Evolutionary conservation across 1,284 basidiomycete species (phyloP).

Genomic region (Cutaneotrichosporon sp.): DNA sequence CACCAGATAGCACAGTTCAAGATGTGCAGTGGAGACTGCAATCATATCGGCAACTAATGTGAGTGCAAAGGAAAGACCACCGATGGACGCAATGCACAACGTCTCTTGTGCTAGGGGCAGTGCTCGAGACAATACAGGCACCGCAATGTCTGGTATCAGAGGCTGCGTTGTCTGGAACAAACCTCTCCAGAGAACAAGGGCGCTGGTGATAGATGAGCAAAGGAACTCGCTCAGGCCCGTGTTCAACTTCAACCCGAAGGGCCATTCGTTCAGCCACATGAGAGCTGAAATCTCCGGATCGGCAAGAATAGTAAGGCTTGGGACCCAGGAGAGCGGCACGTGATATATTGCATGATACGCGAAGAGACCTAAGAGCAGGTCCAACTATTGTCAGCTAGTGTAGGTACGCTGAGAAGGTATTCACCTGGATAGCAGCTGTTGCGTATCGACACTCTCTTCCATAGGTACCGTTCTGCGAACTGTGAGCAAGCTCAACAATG

Average conservation of each 20-base stretch:
- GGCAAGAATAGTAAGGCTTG: not conserved
- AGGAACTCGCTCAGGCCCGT: slow-evolving; percentile 83
- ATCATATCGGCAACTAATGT: slow-evolving; percentile 28
- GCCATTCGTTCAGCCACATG: slow-evolving; percentile 88
- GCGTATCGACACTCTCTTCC: too few species aligned
- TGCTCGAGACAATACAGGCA: slow-evolving; percentile 8
- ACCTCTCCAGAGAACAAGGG: slow-evolving; percentile 66
- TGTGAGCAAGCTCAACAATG: too few species aligned
- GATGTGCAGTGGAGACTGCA: slow-evolving; percentile 59
- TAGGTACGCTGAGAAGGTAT: not conserved
- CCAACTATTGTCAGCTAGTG: not conserved
- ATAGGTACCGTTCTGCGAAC: too few species aligned
- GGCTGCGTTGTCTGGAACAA: slow-evolving; percentile 30
- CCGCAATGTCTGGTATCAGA: slow-evolving; percentile 10
- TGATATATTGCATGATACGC: not conserved
- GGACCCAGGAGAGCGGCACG: not conserved
- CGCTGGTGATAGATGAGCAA: slow-evolving; percentile 61
- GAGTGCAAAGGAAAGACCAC: slow-evolving; percentile 33
- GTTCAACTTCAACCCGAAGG: slow-evolving; percentile 91
- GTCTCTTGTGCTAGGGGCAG: slow-evolving; percentile 6
- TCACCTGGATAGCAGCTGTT: not conserved
- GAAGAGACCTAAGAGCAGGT: not conserved
- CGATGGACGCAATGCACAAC: slow-evolving; percentile 15
- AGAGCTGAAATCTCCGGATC: slow-evolving; percentile 18
- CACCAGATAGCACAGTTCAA: slow-evolving; percentile 65